These are phyloP conservation scores for Colletotrichum tamarilloi DNA, from an alignment of 2,329 filamentous ascomycete genomes.

Conservation along the genomic window DNA sequence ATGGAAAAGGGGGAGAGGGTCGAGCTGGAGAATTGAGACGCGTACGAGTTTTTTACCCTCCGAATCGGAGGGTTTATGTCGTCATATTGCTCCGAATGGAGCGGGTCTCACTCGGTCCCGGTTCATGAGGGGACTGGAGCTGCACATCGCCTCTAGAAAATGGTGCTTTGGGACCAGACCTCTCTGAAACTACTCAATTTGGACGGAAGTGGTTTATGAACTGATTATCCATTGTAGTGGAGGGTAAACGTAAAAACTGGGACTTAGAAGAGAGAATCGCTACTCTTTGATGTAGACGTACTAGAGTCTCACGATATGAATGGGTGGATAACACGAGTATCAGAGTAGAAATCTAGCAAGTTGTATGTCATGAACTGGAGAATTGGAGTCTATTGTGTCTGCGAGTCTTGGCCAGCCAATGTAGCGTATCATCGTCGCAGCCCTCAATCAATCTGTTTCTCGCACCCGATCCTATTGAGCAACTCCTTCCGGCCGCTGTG, in stretches of 20 bases:
- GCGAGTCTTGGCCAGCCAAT: background rate
- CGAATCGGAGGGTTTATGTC: background rate
- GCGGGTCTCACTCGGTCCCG: background rate
- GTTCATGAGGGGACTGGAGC: background rate
- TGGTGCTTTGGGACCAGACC: background rate
- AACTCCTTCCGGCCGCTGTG: constrained; percentile 5
- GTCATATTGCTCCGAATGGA: background rate
- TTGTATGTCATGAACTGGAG: background rate
- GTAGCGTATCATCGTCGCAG: background rate
- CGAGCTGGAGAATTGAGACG: background rate
- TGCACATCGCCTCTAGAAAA: background rate
- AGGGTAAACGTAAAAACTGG: too few relatives aligned
- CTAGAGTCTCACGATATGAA: too few relatives aligned
- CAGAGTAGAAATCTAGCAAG: background rate
- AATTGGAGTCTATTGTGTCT: background rate
- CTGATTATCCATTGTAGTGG: too few relatives aligned
- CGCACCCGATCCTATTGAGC: constrained; percentile 14
- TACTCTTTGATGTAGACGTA: too few relatives aligned
- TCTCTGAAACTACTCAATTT: background rate
- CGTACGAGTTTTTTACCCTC: background rate
- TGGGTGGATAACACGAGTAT: background rate
- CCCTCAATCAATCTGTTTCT: constrained; percentile 15
- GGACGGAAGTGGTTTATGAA: background rate
- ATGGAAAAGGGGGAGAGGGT: background rate
- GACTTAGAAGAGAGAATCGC: too few relatives aligned